Conservation (phyloP, 768 basidiomycete species). For the Lentinula sp. region DNA sequence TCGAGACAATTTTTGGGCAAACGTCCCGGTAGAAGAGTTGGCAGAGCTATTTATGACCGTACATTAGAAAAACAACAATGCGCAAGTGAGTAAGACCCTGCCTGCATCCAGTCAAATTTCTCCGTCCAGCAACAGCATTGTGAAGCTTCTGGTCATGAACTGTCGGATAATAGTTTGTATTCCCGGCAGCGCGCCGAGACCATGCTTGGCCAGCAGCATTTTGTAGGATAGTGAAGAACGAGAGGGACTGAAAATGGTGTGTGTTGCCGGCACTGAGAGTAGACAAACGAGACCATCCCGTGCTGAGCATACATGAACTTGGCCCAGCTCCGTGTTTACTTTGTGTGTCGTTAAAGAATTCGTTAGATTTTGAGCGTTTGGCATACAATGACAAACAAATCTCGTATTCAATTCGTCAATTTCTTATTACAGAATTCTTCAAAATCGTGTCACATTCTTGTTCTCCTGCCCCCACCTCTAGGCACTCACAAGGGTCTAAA, state of each 20-base stretch:
- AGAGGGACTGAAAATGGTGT: background rate
- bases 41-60: background rate
- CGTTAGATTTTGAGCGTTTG: background rate
- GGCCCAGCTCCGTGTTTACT: background rate
- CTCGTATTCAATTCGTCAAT: background rate
- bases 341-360: background rate
- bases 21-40: background rate
- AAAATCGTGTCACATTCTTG: too few relatives aligned
- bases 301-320: slow-evolving; percentile 42
- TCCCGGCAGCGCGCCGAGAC: slow-evolving; percentile 38
- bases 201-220: slow-evolving; percentile 8
- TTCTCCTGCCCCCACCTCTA: too few relatives aligned
- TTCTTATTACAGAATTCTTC: too few relatives aligned
- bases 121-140: background rate
- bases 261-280: background rate
- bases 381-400: background rate
- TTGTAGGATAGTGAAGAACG: slow-evolving; percentile 18
- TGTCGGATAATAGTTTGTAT: slow-evolving; percentile 11
- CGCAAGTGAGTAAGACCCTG: background rate
- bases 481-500: too few relatives aligned
- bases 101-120: slow-evolving; percentile 18
- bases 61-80: background rate
- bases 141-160: background rate
- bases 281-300: slow-evolving; percentile 8
- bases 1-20: background rate